Evolutionary conservation across 805 yeast genomes (phyloP), one percentile per base, ranked within the genome.

Genomic region (Kuraishia cidri): DNA sequence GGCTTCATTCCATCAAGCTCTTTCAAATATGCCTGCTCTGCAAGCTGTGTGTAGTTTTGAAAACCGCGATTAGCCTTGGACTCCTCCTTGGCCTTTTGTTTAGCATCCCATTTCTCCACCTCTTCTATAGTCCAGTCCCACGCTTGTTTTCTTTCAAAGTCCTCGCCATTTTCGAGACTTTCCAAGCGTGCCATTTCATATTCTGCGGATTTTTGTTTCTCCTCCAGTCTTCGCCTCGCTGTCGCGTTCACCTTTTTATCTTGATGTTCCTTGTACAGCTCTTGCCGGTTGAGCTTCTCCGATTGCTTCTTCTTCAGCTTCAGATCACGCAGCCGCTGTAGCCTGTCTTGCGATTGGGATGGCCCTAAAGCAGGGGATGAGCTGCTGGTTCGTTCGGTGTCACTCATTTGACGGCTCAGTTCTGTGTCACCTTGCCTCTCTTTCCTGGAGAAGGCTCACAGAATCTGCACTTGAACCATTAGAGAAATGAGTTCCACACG

Each of bases 121-220:
- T 82, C 83, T 33, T 74, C 81, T 4, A 79, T 66, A 0, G 82
- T 67, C 54, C 73, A 72, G 35, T 71, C 71, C 69, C 71, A 60
- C 31, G 64, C 70, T 33, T 64, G 58, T 34, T 54, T 47, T 17
- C 73, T 53, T 26, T 64, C 69, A 31, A 45, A 54, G 33, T 62
- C 62, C 25, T 58, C 62, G 1, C 68, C 70, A 9, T 44, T 45
- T 9, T 57, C 62, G 22, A 47, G 39, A 3, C 55, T 41, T 19
- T 60, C 64, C n/a, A 48, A 31, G 34, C 53, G 52, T 3, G 61
- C 62, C 3, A 58, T 44, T 36, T 64, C 68, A 8, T 54, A 50
- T 27, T 58, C 54, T 3, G 66, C 72, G 17, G 47, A 47, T 11
- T 47, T 55, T 33, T 56, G 52, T 24, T 53, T 54, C 15, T 53